Conservation (phyloP, 1,284 basidiomycete species). For the Vanrija sp. region DNA sequence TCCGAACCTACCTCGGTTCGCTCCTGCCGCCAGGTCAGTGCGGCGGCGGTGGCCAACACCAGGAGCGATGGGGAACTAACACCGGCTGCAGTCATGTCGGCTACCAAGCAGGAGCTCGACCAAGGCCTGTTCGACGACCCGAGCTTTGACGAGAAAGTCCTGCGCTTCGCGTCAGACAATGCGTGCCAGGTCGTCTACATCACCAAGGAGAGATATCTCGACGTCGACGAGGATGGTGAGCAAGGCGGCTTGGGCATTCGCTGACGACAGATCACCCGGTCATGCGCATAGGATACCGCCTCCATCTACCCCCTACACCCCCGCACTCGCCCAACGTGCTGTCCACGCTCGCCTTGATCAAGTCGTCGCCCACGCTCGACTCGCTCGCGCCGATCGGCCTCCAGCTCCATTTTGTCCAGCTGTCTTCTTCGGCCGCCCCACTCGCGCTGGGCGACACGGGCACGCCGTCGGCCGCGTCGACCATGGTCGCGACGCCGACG, state of each 20-base stretch:
- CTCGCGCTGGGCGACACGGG: slow-evolving; percentile 28
- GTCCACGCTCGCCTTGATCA: slow-evolving; percentile 90
- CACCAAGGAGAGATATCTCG: slow-evolving; percentile 35
- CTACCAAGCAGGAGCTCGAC: slow-evolving; percentile 36
- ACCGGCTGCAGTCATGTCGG: slow-evolving; percentile 41
- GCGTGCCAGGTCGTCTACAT: slow-evolving; percentile 47
- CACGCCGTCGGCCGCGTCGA: slow-evolving; percentile 26
- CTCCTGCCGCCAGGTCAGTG: slow-evolving; percentile 38
- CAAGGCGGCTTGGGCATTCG: neutral
- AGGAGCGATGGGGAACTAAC: neutral
- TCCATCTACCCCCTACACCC: slow-evolving; percentile 47
- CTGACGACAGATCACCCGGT: slow-evolving; percentile 25
- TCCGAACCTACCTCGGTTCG: slow-evolving; percentile 36
- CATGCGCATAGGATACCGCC: slow-evolving; percentile 33
- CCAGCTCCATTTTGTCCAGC: slow-evolving; percentile 87
- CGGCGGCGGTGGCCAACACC: neutral
- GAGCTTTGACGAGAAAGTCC: slow-evolving; percentile 42
- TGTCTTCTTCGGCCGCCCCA: slow-evolving; percentile 53
- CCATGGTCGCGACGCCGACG: slow-evolving; percentile 41
- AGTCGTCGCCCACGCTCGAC: slow-evolving; percentile 80
- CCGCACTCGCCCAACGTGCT: slow-evolving; percentile 68
- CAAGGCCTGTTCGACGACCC: slow-evolving; percentile 42
- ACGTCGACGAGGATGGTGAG: slow-evolving; percentile 39
- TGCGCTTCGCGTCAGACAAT: slow-evolving; percentile 43
- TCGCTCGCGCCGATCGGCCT: slow-evolving; percentile 68